Evolutionary conservation across 208 protist species (phyloP).

Genomic region (Jaenimonas drosophilae): DNA sequence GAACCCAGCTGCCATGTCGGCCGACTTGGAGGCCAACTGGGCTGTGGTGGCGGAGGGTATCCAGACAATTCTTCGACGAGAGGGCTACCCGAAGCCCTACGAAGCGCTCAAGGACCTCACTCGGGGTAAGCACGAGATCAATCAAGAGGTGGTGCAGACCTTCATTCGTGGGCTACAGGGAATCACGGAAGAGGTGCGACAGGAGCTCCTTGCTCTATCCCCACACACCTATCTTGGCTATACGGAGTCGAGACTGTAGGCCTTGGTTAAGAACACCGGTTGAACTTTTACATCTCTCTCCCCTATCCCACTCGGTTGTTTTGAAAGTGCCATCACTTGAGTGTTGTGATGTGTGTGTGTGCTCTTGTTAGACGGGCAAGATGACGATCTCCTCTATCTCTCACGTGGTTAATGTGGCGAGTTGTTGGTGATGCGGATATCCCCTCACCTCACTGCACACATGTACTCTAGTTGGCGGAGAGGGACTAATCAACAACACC

Average conservation of each 20-base stretch:
- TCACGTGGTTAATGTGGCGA: too few species aligned
- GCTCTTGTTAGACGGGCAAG: too few species aligned
- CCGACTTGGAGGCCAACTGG: conserved; percentile 90
- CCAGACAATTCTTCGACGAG: conserved; percentile 92
- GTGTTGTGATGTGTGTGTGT: too few species aligned
- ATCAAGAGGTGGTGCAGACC: conserved; percentile 36
- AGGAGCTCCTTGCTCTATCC: conserved; percentile 79
- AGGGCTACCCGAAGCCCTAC: conserved; percentile 89
- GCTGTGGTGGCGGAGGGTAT: conserved; percentile 93
- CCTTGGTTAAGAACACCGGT: background rate
- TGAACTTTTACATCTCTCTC: too few species aligned
- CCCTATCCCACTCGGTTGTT: too few species aligned
- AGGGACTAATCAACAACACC: too few species aligned
- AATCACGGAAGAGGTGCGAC: conserved; percentile 78
- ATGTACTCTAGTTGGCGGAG: too few species aligned
- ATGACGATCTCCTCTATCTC: too few species aligned
- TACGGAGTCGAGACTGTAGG: conserved; percentile 8
- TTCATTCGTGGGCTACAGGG: conserved; percentile 82
- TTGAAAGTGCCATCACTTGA: too few species aligned
- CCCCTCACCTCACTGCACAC: too few species aligned
- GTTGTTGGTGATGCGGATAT: too few species aligned
- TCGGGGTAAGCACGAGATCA: conserved; percentile 67
- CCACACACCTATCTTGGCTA: conserved; percentile 86
- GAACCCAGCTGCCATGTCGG: conserved; percentile 49
- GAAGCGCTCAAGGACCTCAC: conserved; percentile 92